Base-by-base conservation (phyloP, 352 stramenopile genomes). In the Pythium periplocum region DNA sequence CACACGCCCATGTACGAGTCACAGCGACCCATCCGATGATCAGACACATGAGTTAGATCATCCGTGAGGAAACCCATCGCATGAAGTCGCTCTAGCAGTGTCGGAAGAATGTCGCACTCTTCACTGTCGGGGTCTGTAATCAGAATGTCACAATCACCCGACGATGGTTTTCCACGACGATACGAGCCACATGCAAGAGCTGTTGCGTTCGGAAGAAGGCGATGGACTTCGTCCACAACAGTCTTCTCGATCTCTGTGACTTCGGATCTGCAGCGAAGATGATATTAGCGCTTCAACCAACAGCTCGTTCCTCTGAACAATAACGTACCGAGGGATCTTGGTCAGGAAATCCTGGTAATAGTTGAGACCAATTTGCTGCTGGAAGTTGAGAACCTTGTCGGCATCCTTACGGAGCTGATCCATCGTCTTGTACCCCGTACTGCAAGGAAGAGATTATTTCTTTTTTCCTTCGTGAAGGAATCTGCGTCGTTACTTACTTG, bases 1-100 rank as follows among this genome's bases (percentile, higher is more conserved):
- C 83, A 95, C 7, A 95, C 82, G 10, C 86, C 86, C 86, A 94
- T 96, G 75, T 93, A 96, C 0, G 83, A 87, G 58, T 92, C 75
- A 31, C 75, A 90, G 9, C 67, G 59, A 2, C 68, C 71, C 32
- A 64, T 69, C 43, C 66, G 66, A 37, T 90, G 73, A 26, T 77
- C 78, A 5, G 75, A 76, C 17, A 78, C 55, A 41, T 87, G 75
- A 1, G 69, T 87, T 53, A 94, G 58, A 53, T 93, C 72, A 35
- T 93, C 83, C 52, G 75, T 89, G 4, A 95, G 58, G 59, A 95
- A 93, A 1, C 74, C 74, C 4, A 54, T 66, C 0, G 55, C 68
- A 40, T 91, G 75, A 8, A 96, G 70, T 30, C 73, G 71, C 31
- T 78, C 45, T 0, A 93, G 66, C 3, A 96, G 51, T 26, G 84